Base-by-base conservation (phyloP, 2,329 filamentous ascomycete genomes). In the Chrysoporthe austroafricana region DNA sequence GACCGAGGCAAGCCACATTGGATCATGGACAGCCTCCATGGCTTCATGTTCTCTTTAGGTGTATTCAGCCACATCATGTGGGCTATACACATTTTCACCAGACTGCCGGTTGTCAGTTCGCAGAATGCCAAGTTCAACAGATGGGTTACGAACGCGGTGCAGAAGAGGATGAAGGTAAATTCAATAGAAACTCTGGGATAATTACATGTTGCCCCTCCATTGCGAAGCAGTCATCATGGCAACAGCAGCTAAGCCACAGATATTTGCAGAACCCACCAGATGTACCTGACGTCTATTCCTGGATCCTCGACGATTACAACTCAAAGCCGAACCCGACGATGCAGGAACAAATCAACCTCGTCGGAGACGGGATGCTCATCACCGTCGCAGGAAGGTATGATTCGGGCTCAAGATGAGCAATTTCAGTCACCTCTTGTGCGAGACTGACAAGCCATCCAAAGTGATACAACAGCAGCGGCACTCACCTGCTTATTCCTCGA, bases 401-500 rank as follows among this genome's bases (percentile, higher is more conserved):
- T 18, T 11, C 36, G 36, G 26, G 21, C 4, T 3, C 0, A 7
- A 18, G 16, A n/a, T n/a, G 0, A 21, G 18, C 4, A 13, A 14
- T 3, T 18, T 54, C 14, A 18, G 16, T 8, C 18, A 42, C 44
- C 18, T 4, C 39, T 1, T 18, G 3, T 3, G 18, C 18, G 8
- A 1, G 26, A n/a, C 59, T 66, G 13, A 66, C 16, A n/a, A 36
- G 32, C 3, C n/a, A 32, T 62, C 21, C 3, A 8, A 32, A 67
- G 66, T 36, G 65, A 69, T 18, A 65, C 68, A 21, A 67, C 61
- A 46, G 64, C 68, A 5, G 65, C 60, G 26, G 62, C 57, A 14
- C 65, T 69, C n/a, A 61, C 62, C n/a, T 60, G 39, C 21, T 58
- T 66, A 7, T 70, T 70, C 54, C 8, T 66, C 57, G 68, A 70